Evolutionary conservation across 805 yeast genomes (phyloP), one percentile per base, ranked within the genome.

Genomic region (Sugiyamaella lignohabitans): DNA sequence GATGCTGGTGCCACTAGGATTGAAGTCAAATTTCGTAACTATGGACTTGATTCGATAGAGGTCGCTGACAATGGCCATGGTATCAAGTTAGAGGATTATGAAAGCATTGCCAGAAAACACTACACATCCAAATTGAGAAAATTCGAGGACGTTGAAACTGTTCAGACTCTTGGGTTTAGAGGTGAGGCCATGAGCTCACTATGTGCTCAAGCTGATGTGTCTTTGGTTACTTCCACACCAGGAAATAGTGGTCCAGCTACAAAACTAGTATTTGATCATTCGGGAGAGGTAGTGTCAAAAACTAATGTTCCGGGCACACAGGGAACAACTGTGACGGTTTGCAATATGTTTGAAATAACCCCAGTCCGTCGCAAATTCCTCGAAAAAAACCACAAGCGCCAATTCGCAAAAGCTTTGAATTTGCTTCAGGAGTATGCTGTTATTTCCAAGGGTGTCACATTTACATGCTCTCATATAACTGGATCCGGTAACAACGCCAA

Each of bases 281-380:
- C 64, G 54, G 98, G 98, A 0, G 52, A 58, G 0, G 59, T 89
- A 11, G 34, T 45, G 0, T 45, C 51, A 0, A 62, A 66, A 14
- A 63, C 69, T 16, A 56, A 61, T 0, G 60, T 72, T 0, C 70
- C 82, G 1, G 79, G 88, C 2, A 70, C 72, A 17, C 72, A 67
- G 43, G 98, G 99, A 1, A 89, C 97, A 0, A 66, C 77, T 0
- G 75, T 87, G 0, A 57, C 56, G 0, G 68, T 93, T 3, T 56
- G 75, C 1, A 71, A 79, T 36, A 55, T 93, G 8, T 93, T 93
- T 59, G 62, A 72, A 6, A 73, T 68, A 43, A 64, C 89, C 45
- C 98, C 98, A 0, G 98, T 94, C 5, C 70, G 99, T 49, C 71
- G 79, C 42, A 82, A 80, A 57, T 88, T 85, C 53, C 74, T 89